Evolutionary conservation across 169 alveolate genomes (phyloP).

Genomic region (Plasmodium cynomolgi): DNA sequence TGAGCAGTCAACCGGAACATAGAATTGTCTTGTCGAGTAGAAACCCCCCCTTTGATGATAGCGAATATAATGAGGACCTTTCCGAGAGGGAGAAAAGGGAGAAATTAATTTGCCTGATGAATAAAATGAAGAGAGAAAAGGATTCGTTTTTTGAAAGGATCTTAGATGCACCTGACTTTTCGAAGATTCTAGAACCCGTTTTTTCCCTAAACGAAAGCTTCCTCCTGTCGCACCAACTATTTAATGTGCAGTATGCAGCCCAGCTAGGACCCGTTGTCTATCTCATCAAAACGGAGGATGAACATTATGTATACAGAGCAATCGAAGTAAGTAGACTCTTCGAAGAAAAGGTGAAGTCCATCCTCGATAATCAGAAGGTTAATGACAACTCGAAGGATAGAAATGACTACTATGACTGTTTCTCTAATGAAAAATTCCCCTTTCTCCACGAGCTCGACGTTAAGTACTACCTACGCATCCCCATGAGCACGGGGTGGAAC

Average conservation of each 20-base stretch:
- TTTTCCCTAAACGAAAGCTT: slow-evolving; percentile 55
- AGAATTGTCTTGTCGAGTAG: not conserved
- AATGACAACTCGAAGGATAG: slow-evolving; percentile 13
- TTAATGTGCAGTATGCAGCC: slow-evolving; percentile 67
- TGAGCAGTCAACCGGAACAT: not conserved
- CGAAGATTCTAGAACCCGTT: slow-evolving; percentile 64
- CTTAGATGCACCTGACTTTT: slow-evolving; percentile 66
- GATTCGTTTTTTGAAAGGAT: slow-evolving; percentile 50
- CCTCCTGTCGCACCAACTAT: slow-evolving; percentile 55
- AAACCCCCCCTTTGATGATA: not conserved
- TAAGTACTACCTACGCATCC: slow-evolving; percentile 54
- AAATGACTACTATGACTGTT: slow-evolving; percentile 25
- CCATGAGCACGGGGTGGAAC: slow-evolving; percentile 75
- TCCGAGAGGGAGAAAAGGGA: slow-evolving; percentile 17
- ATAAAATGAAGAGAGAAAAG: slow-evolving; percentile 57
- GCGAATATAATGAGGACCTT: not conserved
- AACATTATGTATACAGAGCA: slow-evolving; percentile 60
- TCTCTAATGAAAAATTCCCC: slow-evolving; percentile 37
- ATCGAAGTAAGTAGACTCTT: slow-evolving; percentile 60
- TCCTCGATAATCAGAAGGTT: slow-evolving; percentile 46
- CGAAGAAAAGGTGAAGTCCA: slow-evolving; percentile 68
- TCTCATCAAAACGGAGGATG: slow-evolving; percentile 63
- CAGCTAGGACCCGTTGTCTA: slow-evolving; percentile 71
- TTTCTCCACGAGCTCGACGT: slow-evolving; percentile 63
- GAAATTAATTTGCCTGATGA: slow-evolving; percentile 35